Conservation (phyloP, 148 eudicot species). For the Arctostaphylos glauca region DNA sequence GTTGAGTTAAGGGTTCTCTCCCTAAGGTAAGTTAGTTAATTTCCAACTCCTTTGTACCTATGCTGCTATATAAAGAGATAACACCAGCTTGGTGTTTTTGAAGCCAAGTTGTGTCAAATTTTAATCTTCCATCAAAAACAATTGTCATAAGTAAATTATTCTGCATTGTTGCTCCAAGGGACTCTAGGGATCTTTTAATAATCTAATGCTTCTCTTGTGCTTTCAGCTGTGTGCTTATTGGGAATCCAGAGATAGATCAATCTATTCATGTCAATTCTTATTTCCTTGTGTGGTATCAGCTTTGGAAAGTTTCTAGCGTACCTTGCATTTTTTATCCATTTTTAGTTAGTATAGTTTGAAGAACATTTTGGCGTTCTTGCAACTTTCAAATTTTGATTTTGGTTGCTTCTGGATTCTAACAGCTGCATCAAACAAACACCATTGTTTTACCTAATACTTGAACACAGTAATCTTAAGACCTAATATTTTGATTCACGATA, state of each 20-base stretch:
- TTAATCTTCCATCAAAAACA: not conserved
- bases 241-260: not conserved
- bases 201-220: not conserved
- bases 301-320: not conserved
- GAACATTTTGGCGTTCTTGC: not conserved
- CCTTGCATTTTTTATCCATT: not conserved
- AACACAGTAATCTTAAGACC: not conserved
- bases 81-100: no score
- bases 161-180: not conserved
- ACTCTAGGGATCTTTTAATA: not conserved
- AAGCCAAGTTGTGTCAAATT: not conserved
- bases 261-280: not conserved
- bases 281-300: not conserved
- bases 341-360: no score
- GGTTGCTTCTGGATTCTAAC: not conserved
- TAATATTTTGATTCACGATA: not conserved
- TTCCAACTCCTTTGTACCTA: no score
- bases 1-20: not conserved
- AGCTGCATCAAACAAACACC: not conserved
- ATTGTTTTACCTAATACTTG: not conserved
- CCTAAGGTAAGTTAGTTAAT: not conserved
- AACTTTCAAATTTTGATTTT: conserved; percentile 7
- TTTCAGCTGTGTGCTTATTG: not conserved
- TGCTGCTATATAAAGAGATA: no score
- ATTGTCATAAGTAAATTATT: not conserved